Percentiles rank a stretch among this genome's conserved stretches.
Conservation (phyloP, 2,329 filamentous ascomycete genomes). For the Chaetomium sp. region DNA sequence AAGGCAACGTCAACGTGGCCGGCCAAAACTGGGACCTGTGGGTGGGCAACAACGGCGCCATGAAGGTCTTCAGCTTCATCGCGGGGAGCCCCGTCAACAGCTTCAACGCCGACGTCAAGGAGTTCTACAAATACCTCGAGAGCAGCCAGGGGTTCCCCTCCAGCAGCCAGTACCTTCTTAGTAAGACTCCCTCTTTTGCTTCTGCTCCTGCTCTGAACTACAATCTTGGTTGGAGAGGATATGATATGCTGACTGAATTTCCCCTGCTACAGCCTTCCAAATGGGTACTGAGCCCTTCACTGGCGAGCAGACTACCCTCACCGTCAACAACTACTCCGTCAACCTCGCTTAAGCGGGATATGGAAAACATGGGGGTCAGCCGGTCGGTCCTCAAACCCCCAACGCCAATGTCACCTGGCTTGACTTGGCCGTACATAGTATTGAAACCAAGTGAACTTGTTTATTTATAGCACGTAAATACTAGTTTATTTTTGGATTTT, state of each 20-base stretch:
- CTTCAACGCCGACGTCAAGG: conserved; percentile 46
- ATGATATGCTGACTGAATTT: background rate
- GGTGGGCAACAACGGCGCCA: conserved; percentile 46
- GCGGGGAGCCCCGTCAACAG: conserved; percentile 32
- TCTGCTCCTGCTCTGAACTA: background rate
- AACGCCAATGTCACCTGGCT: too few species aligned
- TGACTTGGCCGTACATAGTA: too few species aligned
- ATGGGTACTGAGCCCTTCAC: conserved; percentile 19
- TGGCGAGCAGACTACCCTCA: conserved; percentile 16
- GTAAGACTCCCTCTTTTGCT: conserved; percentile 3
- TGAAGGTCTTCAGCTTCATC: conserved; percentile 48
- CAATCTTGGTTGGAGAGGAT: background rate
- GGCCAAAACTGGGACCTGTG: conserved; percentile 48
- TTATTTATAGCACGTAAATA: too few species aligned
- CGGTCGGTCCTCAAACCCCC: too few species aligned
- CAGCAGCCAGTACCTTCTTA: conserved; percentile 14
- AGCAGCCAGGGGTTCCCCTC: conserved; percentile 30
- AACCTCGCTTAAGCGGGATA: background rate
- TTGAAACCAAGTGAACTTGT: too few species aligned
- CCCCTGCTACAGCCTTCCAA: conserved; percentile 13
- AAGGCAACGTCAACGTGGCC: conserved; percentile 44
- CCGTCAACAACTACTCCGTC: conserved; percentile 13
- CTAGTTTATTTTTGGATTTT: too few species aligned
- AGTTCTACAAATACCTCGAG: conserved; percentile 47
- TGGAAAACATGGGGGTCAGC: too few species aligned